Conservation (phyloP, 2,329 filamentous ascomycete species). For the Alternaria arbusti region DNA sequence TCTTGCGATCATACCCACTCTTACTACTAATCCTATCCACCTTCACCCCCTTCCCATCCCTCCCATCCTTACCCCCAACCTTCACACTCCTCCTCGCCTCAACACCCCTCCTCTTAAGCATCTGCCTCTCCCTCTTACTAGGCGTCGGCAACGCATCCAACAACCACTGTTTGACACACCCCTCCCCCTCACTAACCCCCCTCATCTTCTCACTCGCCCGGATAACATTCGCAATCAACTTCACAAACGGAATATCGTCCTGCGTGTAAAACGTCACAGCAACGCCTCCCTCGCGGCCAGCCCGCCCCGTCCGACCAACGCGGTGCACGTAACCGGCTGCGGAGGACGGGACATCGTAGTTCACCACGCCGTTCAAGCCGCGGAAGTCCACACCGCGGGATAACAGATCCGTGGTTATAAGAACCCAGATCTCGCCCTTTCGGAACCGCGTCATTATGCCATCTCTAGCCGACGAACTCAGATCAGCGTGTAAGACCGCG, state of each 20-base stretch:
- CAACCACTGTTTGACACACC: conserved; percentile 71
- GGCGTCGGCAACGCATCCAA: conserved; percentile 85
- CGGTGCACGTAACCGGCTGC: conserved; percentile 92
- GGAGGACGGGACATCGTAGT: conserved; percentile 95
- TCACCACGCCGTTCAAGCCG: conserved; percentile 93
- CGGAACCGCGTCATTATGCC: conserved; percentile 89
- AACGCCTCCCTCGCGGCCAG: conserved; percentile 84
- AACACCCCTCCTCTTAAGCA: conserved; percentile 81
- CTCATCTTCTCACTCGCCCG: conserved; percentile 77
- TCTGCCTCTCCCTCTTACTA: conserved; percentile 82
- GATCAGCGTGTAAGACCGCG: conserved; percentile 86
- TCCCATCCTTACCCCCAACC: conserved; percentile 22
- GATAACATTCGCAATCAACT: conserved; percentile 92
- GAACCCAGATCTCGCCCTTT: conserved; percentile 90
- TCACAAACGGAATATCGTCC: conserved; percentile 89
- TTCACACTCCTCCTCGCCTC: conserved; percentile 65
- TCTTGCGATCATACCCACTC: conserved; percentile 74
- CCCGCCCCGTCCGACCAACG: conserved; percentile 87
- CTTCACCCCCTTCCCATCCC: conserved; percentile 39
- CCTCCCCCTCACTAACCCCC: conserved; percentile 49
- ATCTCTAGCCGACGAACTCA: conserved; percentile 77
- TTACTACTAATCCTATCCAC: conserved; percentile 75
- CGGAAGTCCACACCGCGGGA: conserved; percentile 93
- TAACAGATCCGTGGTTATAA: conserved; percentile 94
- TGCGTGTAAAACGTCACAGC: conserved; percentile 95